Evolutionary conservation across 1,139 yeast species (phyloP), one percentile per base, ranked within the genome.

Genomic region (Candida pseudoviswanathii): DNA sequence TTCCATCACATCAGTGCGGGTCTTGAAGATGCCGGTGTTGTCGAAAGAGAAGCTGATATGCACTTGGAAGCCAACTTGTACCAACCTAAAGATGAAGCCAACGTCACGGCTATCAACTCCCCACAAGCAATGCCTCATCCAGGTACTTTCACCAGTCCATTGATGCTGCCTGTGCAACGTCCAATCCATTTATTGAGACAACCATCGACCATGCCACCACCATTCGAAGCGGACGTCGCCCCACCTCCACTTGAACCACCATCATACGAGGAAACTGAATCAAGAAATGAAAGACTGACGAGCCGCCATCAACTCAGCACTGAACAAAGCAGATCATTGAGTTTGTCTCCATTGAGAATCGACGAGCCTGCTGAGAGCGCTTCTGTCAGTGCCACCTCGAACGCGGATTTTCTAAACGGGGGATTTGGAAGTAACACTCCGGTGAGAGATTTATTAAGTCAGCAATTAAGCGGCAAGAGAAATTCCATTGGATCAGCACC

Each of bases 51-150:
- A 43, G 58, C 61, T 1, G 69, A 73, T 46, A 73, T 79, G 66
- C 83, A 81, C 60, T 60, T 82, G 27, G 79, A 77, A 25, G 75
- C 91, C 1, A 86, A 87, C 58, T 61, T 86, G 16, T 86, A 83
- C 61, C 77, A 79, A 57, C 94, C 94, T 0, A 75, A 60, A 6
- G 59, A 58, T 29, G 65, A 61, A 21, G 50, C 54, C 3, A 51
- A 61, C 2, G 61, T 63, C 3, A 55, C 65, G 5, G 63, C 61
- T 9, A 65, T 85, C 42, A 70, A 77, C 44, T 80, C 89, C 0
- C 85, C 85, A 2, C 87, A 81, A 54, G 86, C 87, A 1, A 54
- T 73, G 26, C 86, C 86, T 2, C 71, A 77, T 52, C 71, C 75
- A 1, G 73, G 62, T 3, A 69, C 69, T 2, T 62, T 70, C 49